Percentiles rank a stretch among this genome's conserved stretches.
phyloP scores from a whole-genome alignment of 2,329 filamentous ascomycete species.

The Zasmidium cellare region DNA sequence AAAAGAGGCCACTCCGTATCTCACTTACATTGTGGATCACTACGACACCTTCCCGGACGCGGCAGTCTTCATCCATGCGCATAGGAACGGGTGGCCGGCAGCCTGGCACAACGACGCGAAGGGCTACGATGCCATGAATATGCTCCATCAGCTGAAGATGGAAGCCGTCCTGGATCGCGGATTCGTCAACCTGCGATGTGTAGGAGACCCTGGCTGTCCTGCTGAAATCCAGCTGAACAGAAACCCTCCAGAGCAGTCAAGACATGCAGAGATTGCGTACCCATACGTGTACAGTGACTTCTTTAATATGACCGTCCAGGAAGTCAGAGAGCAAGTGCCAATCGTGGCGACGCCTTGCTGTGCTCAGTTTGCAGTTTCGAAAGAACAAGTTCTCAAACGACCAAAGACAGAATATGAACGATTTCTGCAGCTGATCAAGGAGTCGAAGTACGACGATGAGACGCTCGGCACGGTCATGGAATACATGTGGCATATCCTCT shows the following conservation, averaged over 20 bases:
- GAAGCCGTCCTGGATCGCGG: conserved; percentile 25
- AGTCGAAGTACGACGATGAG: conserved; percentile 49
- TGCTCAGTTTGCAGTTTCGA: conserved; percentile 37
- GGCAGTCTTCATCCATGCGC: conserved; percentile 33
- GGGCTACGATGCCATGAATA: conserved; percentile 27
- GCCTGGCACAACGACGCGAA: conserved; percentile 33
- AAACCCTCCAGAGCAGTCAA: conserved; percentile 17
- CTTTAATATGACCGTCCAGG: conserved; percentile 18
- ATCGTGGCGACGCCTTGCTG: conserved; percentile 29
- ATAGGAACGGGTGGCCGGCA: conserved; percentile 24
- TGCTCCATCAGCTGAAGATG: conserved; percentile 24
- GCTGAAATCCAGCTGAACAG: conserved; percentile 25
- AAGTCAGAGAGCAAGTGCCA: conserved; percentile 17
- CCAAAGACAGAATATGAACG: conserved; percentile 33
- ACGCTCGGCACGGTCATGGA: conserved; percentile 57
- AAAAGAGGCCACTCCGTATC: conserved; percentile 48
- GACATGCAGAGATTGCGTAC: conserved; percentile 20
- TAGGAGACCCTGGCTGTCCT: conserved; percentile 24
- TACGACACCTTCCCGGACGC: conserved; percentile 38
- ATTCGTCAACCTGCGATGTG: conserved; percentile 32
- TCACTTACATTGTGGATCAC: conserved; percentile 49
- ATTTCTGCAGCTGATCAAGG: conserved; percentile 50
- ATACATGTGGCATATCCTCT: conserved; percentile 61
- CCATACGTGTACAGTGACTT: conserved; percentile 26
- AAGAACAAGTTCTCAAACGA: conserved; percentile 28